Conservation (phyloP, 805 yeast species). For the Yarrowia porcina region DNA sequence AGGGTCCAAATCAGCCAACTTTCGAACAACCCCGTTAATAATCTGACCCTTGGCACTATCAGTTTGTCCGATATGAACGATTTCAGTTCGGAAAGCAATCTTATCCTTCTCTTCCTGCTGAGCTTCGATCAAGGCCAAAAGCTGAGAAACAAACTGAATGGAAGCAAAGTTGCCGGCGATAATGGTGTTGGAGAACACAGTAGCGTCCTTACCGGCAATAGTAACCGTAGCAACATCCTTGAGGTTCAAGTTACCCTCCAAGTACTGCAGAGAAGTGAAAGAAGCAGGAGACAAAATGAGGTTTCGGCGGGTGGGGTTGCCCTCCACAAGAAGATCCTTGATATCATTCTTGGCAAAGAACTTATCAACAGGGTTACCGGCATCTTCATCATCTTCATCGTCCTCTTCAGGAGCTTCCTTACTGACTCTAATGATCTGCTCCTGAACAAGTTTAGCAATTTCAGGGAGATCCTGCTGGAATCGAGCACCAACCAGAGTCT, state of each 20-base stretch:
- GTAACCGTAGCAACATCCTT: background rate
- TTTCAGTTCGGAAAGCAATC: constrained; percentile 3
- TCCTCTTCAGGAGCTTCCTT: constrained; percentile 47
- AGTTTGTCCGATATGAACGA: background rate
- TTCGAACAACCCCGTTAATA: background rate
- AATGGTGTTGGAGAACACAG: constrained; percentile 2
- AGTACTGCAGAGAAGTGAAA: background rate
- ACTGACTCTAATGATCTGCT: constrained; percentile 31
- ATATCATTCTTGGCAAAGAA: background rate
- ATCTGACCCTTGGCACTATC: constrained; percentile 12
- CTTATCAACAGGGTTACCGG: constrained; percentile 19
- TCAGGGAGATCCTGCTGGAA: constrained; percentile 15
- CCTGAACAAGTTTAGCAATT: background rate
- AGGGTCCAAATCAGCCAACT: background rate
- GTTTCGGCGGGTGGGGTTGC: background rate
- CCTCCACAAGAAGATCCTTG: constrained; percentile 1
- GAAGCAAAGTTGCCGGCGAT: constrained; percentile 14
- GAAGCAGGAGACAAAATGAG: constrained; percentile 1
- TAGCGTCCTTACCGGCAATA: background rate
- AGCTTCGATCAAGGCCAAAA: background rate
- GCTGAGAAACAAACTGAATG: background rate
- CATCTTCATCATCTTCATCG: background rate
- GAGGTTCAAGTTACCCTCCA: background rate
- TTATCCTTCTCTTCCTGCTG: background rate
- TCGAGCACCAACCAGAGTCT: constrained; percentile 10